Evolutionary conservation across 352 stramenopile genomes (phyloP).

Genomic region (Phytophthora uliginosa): DNA sequence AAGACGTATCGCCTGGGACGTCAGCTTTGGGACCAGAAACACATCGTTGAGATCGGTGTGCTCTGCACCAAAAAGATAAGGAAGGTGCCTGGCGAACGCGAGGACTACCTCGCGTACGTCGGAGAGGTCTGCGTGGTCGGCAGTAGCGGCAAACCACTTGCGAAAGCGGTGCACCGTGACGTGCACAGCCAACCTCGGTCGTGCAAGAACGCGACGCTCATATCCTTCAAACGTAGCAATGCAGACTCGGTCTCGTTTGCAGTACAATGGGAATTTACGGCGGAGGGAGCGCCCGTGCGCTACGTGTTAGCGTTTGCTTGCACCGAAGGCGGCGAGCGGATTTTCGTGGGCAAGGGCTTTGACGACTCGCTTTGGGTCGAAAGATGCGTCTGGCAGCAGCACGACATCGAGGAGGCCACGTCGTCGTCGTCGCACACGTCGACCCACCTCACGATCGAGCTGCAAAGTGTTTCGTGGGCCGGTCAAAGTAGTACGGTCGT

Average conservation of each 20-base stretch:
- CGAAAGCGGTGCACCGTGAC: constrained; percentile 22
- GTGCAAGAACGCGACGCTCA: constrained; percentile 35
- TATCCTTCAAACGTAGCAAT: constrained; percentile 28
- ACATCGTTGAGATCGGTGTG: constrained; percentile 55
- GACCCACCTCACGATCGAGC: constrained; percentile 37
- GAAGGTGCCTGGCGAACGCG: constrained; percentile 27
- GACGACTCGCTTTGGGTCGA: constrained; percentile 25
- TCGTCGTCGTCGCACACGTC: constrained; percentile 25
- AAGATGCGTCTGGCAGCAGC: constrained; percentile 22
- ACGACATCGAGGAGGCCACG: constrained; percentile 12
- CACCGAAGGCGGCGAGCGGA: constrained; percentile 20
- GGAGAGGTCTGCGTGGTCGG: constrained; percentile 46
- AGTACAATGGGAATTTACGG: constrained; percentile 39
- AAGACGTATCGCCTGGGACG: constrained; percentile 52
- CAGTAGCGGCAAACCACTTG: constrained; percentile 17
- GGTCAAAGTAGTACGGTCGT: constrained; percentile 28
- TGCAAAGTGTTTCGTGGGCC: constrained; percentile 41
- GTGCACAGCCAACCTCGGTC: constrained; percentile 27
- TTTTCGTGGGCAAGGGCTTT: constrained; percentile 47
- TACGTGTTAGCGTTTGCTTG: constrained; percentile 43
- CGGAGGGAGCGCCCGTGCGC: constrained; percentile 29
- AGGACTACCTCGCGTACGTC: constrained; percentile 42
- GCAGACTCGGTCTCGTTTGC: constrained; percentile 34
- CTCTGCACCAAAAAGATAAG: constrained; percentile 43
- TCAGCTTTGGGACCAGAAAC: constrained; percentile 54